Percentiles rank a stretch among this genome's conserved stretches.
These are phyloP conservation scores for Pichia sp. DNA, from an alignment of 1,139 yeast genomes.

Conservation along the genomic window DNA sequence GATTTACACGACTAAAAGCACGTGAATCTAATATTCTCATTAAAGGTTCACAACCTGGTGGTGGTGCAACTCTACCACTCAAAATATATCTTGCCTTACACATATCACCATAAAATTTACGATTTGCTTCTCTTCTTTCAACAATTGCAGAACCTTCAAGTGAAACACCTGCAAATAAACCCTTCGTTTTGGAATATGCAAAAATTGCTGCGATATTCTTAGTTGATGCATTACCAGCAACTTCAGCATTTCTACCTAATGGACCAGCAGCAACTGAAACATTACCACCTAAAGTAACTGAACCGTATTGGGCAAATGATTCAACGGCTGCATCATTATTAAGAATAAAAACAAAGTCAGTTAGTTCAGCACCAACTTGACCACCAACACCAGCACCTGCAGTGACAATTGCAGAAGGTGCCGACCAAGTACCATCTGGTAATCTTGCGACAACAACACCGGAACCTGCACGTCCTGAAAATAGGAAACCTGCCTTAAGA, in stretches of 20 bases:
- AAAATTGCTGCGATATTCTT: slow-evolving; percentile 87
- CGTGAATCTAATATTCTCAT: slow-evolving; percentile 82
- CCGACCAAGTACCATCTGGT: slow-evolving; percentile 97
- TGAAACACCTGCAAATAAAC: slow-evolving; percentile 94
- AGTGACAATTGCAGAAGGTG: slow-evolving; percentile 91
- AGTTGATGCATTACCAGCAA: slow-evolving; percentile 91
- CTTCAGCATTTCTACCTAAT: slow-evolving; percentile 94
- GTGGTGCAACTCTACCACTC: slow-evolving; percentile 81
- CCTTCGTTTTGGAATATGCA: slow-evolving; percentile 92
- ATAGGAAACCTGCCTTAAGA: slow-evolving; percentile 89
- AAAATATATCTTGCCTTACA: slow-evolving; percentile 82
- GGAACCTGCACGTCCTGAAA: slow-evolving; percentile 96
- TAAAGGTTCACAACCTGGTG: slow-evolving; percentile 87
- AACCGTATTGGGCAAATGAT: slow-evolving; percentile 90
- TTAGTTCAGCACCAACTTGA: slow-evolving; percentile 90
- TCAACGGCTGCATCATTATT: slow-evolving; percentile 85
- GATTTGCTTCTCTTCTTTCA: slow-evolving; percentile 94
- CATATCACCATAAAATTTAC: slow-evolving; percentile 84
- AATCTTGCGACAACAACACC: slow-evolving; percentile 92
- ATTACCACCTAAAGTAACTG: slow-evolving; percentile 92
- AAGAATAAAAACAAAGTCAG: slow-evolving; percentile 91
- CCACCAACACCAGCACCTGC: slow-evolving; percentile 99
- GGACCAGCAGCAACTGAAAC: slow-evolving; percentile 98
- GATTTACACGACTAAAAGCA: slow-evolving; percentile 59
- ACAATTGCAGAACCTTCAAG: slow-evolving; percentile 92